Conservation (phyloP, 129 eudicot species). For the Chrysanthemum makinoi region DNA sequence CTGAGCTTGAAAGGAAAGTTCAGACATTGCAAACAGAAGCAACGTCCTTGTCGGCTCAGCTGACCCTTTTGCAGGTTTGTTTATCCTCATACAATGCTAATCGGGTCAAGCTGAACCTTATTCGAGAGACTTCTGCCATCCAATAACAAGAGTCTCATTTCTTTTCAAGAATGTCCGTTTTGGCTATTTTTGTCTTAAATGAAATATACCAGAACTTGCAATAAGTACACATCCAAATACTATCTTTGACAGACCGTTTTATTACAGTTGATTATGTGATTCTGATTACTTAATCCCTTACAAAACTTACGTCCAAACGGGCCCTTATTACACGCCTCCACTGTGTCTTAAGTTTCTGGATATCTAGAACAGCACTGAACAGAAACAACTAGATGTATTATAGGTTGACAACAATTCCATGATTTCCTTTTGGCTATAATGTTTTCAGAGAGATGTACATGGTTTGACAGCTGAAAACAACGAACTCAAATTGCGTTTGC, state of each 20-base stretch:
- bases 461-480: constrained; percentile 63
- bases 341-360: too few species aligned
- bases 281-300: too few species aligned
- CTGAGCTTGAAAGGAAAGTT: constrained; percentile 77
- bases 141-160: background rate
- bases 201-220: too few species aligned
- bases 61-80: constrained; percentile 66
- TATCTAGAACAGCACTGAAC: too few species aligned
- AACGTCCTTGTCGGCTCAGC: constrained; percentile 59
- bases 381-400: too few species aligned
- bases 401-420: background rate
- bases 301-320: too few species aligned
- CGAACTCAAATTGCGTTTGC: constrained; percentile 70
- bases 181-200: too few species aligned
- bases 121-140: background rate
- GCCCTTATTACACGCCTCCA: too few species aligned
- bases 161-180: too few species aligned
- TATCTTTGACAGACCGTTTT: too few species aligned
- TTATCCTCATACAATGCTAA: background rate
- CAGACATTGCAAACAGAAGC: constrained; percentile 71
- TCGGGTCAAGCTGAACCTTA: background rate
- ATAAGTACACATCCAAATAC: too few species aligned
- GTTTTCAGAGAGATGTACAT: constrained; percentile 59
- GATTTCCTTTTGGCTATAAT: constrained; percentile 7
- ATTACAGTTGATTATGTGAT: too few species aligned